Evolutionary conservation across 2,329 filamentous ascomycete genomes (phyloP), one percentile per base, ranked within the genome.

Genomic region (Whalleya microplaca): DNA sequence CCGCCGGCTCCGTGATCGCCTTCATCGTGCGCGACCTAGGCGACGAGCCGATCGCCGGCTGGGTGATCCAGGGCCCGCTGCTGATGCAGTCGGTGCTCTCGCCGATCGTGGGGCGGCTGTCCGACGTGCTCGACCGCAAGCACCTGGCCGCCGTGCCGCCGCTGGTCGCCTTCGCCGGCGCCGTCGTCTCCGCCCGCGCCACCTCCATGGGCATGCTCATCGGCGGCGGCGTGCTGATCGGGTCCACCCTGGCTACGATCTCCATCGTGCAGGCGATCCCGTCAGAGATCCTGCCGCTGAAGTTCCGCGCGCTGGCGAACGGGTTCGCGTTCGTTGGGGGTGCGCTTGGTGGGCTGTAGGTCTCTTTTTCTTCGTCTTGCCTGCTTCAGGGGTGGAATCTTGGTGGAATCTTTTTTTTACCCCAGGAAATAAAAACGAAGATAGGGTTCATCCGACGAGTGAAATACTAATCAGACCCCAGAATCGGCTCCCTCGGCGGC

Each of bases 51-150:
- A 16, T 45, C 43, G 20, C 43, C 18, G 43, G 43, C 43, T 45
- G 43, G 43, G 4, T 41, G n/a, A 19, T 55, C 51, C 45, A 84
- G 77, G 82, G 81, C 0, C 83, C 82, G 0, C 72, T 85, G 0
- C 75, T 85, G 9, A 83, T 84, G 76, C 83, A 85, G 69, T 77
- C 75, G 45, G 82, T 83, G 2, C 73, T 84, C 1, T 84, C 80
- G 1, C 83, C 82, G 2, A 75, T 84, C 19, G 75, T 84, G 2
- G 82, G 83, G 10, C 76, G 82, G 3, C 75, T 85, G 0, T 84
- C 81, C 9, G 82, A 85, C 66, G 80, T 84, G 2, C 68, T 84
- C 1, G 80, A 84, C 56, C 75, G 82, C 45, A 84, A 84, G 65
- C 78, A 76, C 47, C 72, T 85, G 16, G 80, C 81, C 0, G 71